phyloP scores from a whole-genome alignment of 2,329 filamentous ascomycete genomes.

The Intubia oerlemansii region DNA sequence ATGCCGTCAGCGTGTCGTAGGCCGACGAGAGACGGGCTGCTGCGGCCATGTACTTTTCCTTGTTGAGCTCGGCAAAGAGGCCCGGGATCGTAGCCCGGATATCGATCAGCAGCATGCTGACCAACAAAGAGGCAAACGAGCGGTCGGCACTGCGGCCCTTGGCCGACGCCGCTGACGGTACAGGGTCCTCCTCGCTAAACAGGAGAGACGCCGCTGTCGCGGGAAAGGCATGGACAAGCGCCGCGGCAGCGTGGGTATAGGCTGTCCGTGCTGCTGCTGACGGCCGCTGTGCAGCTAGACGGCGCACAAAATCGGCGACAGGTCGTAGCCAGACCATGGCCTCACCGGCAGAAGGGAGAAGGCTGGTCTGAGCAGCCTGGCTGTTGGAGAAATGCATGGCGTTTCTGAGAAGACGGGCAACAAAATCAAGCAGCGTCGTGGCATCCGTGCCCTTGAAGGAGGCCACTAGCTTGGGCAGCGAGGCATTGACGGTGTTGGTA shows the following conservation, averaged over 20 bases:
- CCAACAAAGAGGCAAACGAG: slow-evolving; percentile 37
- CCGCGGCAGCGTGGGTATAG: slow-evolving; percentile 35
- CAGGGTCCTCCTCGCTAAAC: slow-evolving; percentile 21
- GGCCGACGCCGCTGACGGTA: not conserved
- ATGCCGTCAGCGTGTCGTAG: slow-evolving; percentile 40
- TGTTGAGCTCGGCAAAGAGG: slow-evolving; percentile 34
- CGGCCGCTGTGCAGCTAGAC: slow-evolving; percentile 31
- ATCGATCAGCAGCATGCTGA: slow-evolving; percentile 45
- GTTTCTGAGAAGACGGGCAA: slow-evolving; percentile 29
- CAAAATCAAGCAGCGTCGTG: slow-evolving; percentile 34
- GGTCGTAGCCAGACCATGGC: slow-evolving; percentile 27
- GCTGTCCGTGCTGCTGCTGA: slow-evolving; percentile 31
- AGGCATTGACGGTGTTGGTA: slow-evolving; percentile 21
- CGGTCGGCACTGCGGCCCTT: no score
- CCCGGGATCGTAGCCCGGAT: slow-evolving; percentile 39
- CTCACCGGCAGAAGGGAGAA: slow-evolving; percentile 16
- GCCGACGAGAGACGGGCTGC: slow-evolving; percentile 35
- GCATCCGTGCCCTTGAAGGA: slow-evolving; percentile 38
- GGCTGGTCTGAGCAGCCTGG: no score
- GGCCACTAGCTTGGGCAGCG: slow-evolving; percentile 25
- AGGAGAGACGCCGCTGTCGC: slow-evolving; percentile 22
- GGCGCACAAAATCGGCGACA: slow-evolving; percentile 25
- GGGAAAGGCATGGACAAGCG: slow-evolving; percentile 34
- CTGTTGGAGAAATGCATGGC: slow-evolving; percentile 3
- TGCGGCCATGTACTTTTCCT: slow-evolving; percentile 24